Base-by-base conservation (phyloP, 2,329 filamentous ascomycete genomes). In the Sphaerostilbella broomeana region DNA sequence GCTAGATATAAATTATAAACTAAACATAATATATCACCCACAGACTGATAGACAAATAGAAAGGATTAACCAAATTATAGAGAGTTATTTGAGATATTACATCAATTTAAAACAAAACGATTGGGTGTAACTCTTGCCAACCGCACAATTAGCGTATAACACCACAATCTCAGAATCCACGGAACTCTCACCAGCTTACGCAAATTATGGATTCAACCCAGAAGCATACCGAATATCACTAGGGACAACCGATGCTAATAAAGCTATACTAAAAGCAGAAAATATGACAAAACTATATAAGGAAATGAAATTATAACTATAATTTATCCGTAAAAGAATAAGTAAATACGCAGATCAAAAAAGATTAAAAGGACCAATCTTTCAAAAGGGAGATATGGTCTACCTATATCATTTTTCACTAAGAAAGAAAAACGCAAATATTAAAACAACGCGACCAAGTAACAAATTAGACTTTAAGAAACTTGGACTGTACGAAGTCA, bases 331-430 rank as follows among this genome's bases (percentile, higher is more conserved):
- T 6, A 21, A 36, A 24, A 11, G n/a, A 39, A 43, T n/a, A 32
- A 17, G 24, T 17, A 33, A 33, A 6, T 16, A 22, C 26, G 38
- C 17, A 19, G 20, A 39, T 12, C 22, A 27, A 26, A 39, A n/a
- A 31, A 31, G 9, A 45, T 5, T 32, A 20, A 42, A 33, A 18
- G 25, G 29, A 38, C 19, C 34, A 44, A 44, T 27, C 11, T 28
- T 44, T 37, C 9, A 18, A 12, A 26, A 45, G 19, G 30, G 38
- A 31, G 25, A 42, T 42, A 45, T 34, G 32, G 28, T 42, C 18
- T 45, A 45, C 30, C 10, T 45, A 18, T 41, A 12, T n/a, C 17
- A 31, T 8, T n/a, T 29, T n/a, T 27, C 5, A n/a, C 12, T 27
- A 27, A 27, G 15, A 27, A 27, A 32, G 21, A 27, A 27, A 11